Evolutionary conservation across 2,329 filamentous ascomycete genomes (phyloP).

Genomic region (Alternaria panax): DNA sequence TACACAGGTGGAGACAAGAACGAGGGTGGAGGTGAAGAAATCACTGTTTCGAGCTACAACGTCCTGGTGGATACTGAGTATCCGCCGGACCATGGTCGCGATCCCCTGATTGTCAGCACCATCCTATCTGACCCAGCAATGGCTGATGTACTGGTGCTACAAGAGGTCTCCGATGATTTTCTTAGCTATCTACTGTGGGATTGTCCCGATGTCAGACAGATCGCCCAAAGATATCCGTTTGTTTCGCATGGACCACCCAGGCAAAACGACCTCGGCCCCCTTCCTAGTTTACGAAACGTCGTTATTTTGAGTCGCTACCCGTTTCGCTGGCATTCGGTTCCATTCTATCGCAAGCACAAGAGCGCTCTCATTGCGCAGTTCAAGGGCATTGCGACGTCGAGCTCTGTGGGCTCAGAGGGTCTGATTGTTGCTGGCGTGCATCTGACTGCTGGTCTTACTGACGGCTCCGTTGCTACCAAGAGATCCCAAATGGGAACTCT

Average conservation of each 20-base stretch:
- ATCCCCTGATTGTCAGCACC: conserved; percentile 47
- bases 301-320: conserved; percentile 65
- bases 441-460: conserved; percentile 67
- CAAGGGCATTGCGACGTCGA: conserved; percentile 41
- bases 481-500: conserved; percentile 63
- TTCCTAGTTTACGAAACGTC: conserved; percentile 68
- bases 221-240: conserved; percentile 63
- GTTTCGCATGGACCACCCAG: conserved; percentile 65
- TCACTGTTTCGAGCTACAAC: conserved; percentile 55
- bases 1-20: neutral
- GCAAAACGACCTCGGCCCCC: conserved; percentile 60
- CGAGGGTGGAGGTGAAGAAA: conserved; percentile 7
- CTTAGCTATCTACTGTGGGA: conserved; percentile 63
- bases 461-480: conserved; percentile 65
- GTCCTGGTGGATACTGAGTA: conserved; percentile 52
- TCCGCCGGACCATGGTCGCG: conserved; percentile 47
- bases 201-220: conserved; percentile 51
- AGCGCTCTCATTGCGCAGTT: conserved; percentile 62
- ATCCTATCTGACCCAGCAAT: conserved; percentile 44
- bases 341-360: conserved; percentile 65
- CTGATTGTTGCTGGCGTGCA: conserved; percentile 66
- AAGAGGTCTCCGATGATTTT: conserved; percentile 72
- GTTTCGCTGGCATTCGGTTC: conserved; percentile 64
- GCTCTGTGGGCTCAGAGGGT: conserved; percentile 27
- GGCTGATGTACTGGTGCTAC: conserved; percentile 56